These are phyloP conservation scores for Gossypium trilobum DNA, from an alignment of 441 rosid genomes.

Conservation along the genomic window DNA sequence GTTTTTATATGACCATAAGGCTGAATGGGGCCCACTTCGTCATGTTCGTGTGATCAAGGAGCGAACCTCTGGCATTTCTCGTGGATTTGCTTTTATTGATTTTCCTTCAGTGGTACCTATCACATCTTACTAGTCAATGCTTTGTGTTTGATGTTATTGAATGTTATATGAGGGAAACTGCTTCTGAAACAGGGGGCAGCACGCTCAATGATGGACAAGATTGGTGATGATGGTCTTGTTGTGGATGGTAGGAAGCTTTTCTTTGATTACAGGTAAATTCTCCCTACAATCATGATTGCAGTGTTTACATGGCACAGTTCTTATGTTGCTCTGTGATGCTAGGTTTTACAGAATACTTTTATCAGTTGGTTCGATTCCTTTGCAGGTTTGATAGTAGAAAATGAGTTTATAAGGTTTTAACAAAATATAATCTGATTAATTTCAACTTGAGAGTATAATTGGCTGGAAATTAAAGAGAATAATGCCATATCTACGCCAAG, in stretches of 20 bases:
- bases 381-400: background rate
- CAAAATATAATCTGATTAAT: background rate
- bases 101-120: constrained; percentile 73
- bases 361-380: background rate
- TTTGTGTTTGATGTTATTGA: constrained; percentile 11
- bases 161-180: constrained; percentile 3
- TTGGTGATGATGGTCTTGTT: constrained; percentile 72
- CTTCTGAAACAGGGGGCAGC: constrained; percentile 61
- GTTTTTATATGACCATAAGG: constrained; percentile 32
- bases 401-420: background rate
- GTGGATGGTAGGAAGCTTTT: constrained; percentile 71
- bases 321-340: background rate
- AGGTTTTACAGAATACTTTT: background rate
- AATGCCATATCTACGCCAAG: background rate
- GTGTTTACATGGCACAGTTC: background rate
- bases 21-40: constrained; percentile 94
- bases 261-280: constrained; percentile 68
- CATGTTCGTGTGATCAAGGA: constrained; percentile 89
- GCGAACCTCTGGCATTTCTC: constrained; percentile 73
- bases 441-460: background rate
- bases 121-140: constrained; percentile 9
- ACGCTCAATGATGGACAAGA: constrained; percentile 70
- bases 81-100: constrained; percentile 92
- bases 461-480: background rate
- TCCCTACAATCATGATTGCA: background rate